Evolutionary conservation across 441 rosid genomes (phyloP).

Genomic region (Pelargonium australe): DNA sequence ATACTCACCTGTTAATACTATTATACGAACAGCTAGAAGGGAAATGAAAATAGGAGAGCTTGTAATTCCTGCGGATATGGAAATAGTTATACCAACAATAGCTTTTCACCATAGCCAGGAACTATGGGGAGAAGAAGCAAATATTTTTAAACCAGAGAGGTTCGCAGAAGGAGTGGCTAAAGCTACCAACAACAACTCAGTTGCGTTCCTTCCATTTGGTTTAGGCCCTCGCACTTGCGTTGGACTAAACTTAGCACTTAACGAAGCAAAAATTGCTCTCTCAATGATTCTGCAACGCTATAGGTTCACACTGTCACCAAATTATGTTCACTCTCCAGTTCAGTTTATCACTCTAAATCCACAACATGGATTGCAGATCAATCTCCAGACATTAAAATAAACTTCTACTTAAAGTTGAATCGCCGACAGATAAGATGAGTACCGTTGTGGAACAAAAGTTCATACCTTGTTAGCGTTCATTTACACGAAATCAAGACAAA

Average conservation of each 20-base stretch:
- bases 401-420: neutral
- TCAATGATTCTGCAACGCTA: constrained; percentile 4
- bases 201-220: constrained; percentile 10
- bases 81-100: neutral
- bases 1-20: neutral
- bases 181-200: constrained; percentile 9
- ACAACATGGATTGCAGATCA: constrained; percentile 1
- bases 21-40: neutral
- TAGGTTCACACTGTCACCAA: neutral
- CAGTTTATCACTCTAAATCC: neutral
- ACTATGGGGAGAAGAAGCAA: neutral
- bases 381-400: neutral
- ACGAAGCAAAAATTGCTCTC: neutral
- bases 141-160: neutral
- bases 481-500: constrained; percentile 23
- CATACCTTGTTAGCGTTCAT: neutral
- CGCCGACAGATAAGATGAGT: neutral
- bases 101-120: neutral
- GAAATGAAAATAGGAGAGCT: neutral
- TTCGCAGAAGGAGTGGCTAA: constrained; percentile 18
- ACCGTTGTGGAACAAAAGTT: neutral
- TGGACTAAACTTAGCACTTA: constrained; percentile 1
- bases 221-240: neutral
- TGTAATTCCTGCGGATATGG: neutral
- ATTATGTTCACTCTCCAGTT: constrained; percentile 5